Evolutionary conservation across 2,329 filamentous ascomycete genomes (phyloP).

Genomic region (Diplodia seriata): DNA sequence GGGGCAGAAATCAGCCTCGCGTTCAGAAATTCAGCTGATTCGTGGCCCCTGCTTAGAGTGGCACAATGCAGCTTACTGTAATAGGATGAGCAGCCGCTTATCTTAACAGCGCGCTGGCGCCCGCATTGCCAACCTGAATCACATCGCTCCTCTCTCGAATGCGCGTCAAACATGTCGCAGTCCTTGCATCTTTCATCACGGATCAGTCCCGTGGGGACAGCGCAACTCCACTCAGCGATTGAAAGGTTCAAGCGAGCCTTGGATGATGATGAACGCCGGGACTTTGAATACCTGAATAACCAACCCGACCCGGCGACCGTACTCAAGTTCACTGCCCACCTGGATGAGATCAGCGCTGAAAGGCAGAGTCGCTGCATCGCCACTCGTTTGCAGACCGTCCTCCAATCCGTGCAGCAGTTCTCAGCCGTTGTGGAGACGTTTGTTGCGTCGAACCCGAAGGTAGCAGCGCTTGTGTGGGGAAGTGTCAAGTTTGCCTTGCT

Average conservation of each 20-base stretch:
- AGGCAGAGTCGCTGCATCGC: constrained; percentile 9
- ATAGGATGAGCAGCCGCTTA: too few relatives aligned
- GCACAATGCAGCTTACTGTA: too few relatives aligned
- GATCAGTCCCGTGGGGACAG: neutral
- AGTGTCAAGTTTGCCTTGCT: constrained; percentile 3
- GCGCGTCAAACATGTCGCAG: neutral
- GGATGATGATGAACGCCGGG: neutral
- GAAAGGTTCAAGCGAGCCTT: neutral
- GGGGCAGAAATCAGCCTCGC: too few relatives aligned
- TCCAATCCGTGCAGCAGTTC: neutral
- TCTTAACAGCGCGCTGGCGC: neutral
- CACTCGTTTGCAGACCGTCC: neutral
- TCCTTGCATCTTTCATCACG: neutral
- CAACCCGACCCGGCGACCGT: neutral
- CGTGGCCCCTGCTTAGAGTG: too few relatives aligned
- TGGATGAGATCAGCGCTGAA: neutral
- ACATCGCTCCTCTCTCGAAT: neutral
- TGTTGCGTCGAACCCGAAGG: constrained; percentile 1
- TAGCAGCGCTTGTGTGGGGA: constrained; percentile 1
- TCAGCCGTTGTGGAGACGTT: neutral
- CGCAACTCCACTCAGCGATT: neutral
- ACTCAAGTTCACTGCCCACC: neutral
- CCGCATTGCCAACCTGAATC: neutral
- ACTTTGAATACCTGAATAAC: neutral
- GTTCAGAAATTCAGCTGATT: neutral